A percentile compares a stretch with the other conserved stretches of the same genome.
phyloP scores from a whole-genome alignment of 768 basidiomycete species.

The Calocybe cyanea region DNA sequence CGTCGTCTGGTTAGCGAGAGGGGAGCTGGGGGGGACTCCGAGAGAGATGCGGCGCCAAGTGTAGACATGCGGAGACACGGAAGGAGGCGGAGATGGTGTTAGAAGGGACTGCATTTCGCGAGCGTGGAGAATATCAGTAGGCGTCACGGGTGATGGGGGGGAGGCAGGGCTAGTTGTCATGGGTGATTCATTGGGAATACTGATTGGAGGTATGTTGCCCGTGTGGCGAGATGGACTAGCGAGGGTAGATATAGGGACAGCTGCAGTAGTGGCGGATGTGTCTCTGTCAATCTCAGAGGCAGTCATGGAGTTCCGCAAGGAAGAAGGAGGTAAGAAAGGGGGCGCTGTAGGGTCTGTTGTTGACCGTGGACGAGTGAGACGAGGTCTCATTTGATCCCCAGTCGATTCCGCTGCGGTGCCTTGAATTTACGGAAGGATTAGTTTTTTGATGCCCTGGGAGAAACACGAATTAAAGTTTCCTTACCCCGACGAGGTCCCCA shows the following conservation, averaged over 20 bases:
- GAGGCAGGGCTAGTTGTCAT: slow-evolving; percentile 10
- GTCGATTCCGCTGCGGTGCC: slow-evolving; percentile 12
- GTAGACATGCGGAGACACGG: slow-evolving; percentile 55
- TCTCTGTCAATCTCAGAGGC: slow-evolving; percentile 16
- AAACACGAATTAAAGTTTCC: background rate
- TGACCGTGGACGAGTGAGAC: slow-evolving; percentile 18
- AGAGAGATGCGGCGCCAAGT: slow-evolving; percentile 40
- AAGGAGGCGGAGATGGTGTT: slow-evolving; percentile 52
- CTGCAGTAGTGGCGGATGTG: slow-evolving; percentile 6
- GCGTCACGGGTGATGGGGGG: slow-evolving; percentile 22
- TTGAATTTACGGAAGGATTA: slow-evolving; percentile 6
- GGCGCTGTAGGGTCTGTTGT: slow-evolving; percentile 21
- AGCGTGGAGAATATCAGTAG: slow-evolving; percentile 21
- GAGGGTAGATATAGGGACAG: slow-evolving; percentile 16
- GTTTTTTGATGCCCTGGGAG: background rate
- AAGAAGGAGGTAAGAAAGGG: slow-evolving; percentile 17
- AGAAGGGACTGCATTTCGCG: slow-evolving; percentile 22
- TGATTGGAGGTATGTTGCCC: slow-evolving; percentile 33
- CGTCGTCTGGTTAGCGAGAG: slow-evolving; percentile 22
- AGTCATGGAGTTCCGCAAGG: slow-evolving; percentile 20
- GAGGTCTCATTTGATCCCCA: slow-evolving; percentile 5
- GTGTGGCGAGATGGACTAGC: slow-evolving; percentile 27
- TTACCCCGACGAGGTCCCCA: slow-evolving; percentile 7
- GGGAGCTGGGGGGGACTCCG: slow-evolving; percentile 28
- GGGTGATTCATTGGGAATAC: slow-evolving; percentile 27